A percentile compares a stretch with the other conserved stretches of the same genome.
phyloP scores from a whole-genome alignment of 164 flowering plant genomes.

The Chimonanthus praecox region DNA sequence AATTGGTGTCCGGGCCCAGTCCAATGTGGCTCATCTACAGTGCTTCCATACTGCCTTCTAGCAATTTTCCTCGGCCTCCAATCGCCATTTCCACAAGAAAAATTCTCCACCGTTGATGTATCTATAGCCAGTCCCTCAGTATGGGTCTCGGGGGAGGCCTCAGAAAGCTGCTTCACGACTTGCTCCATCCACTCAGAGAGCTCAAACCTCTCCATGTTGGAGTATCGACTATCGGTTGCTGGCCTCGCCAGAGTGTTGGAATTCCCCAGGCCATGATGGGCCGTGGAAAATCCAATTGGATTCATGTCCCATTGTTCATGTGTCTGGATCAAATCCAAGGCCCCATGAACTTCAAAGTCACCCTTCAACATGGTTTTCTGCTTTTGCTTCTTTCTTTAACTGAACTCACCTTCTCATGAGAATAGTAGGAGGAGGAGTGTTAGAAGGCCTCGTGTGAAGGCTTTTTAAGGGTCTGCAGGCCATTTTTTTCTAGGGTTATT shows the following conservation, averaged over 20 bases:
- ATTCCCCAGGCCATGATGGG: slow-evolving; percentile 5
- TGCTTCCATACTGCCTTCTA: slow-evolving; percentile 10
- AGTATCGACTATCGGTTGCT: slow-evolving; percentile 8
- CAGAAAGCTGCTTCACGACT: slow-evolving; percentile 47
- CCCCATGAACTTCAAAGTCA: slow-evolving; percentile 38
- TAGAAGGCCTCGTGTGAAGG: slow-evolving; percentile 4
- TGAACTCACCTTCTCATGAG: neutral
- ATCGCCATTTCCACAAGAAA: slow-evolving; percentile 9
- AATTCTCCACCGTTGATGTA: slow-evolving; percentile 12
- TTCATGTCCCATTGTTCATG: slow-evolving; percentile 47
- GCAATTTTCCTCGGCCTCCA: slow-evolving; percentile 27
- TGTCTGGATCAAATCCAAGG: slow-evolving; percentile 31
- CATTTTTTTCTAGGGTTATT: slow-evolving; percentile 12
- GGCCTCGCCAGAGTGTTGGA: slow-evolving; percentile 13
- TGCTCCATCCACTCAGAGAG: slow-evolving; percentile 65
- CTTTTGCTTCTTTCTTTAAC: neutral
- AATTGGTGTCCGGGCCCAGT: neutral
- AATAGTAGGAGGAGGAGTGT: neutral
- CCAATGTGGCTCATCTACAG: slow-evolving; percentile 15
- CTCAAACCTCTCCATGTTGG: slow-evolving; percentile 29
- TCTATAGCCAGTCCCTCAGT: slow-evolving; percentile 9
- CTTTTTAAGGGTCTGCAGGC: slow-evolving; percentile 13
- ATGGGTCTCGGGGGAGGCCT: slow-evolving; percentile 28
- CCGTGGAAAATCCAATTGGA: slow-evolving; percentile 4
- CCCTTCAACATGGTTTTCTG: slow-evolving; percentile 22